phyloP scores from a whole-genome alignment of 257 asterid genomes.

The Solanum paucissectum region DNA sequence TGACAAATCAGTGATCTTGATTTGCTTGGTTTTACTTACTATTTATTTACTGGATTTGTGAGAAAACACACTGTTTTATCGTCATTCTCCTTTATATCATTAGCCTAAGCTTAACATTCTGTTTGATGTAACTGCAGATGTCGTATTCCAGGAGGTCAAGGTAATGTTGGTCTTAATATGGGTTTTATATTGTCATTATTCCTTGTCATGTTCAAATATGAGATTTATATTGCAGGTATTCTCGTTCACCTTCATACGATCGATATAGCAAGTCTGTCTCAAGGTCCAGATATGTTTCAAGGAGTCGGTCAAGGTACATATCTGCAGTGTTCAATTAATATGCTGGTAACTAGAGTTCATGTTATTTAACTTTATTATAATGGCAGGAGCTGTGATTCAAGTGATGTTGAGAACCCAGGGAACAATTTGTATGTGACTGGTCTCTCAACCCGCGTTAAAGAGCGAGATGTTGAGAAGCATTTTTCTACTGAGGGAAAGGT shows the following conservation, averaged over 20 bases:
- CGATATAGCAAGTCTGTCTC: conserved; percentile 42
- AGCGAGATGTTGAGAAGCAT: conserved; percentile 65
- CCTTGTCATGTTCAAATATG: not conserved
- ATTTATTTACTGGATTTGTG: not conserved
- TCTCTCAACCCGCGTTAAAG: conserved; percentile 56
- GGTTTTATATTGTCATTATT: not conserved
- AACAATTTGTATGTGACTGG: conserved; percentile 91
- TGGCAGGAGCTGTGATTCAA: conserved; percentile 47
- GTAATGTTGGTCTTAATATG: conserved; percentile 12
- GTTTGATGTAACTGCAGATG: conserved; percentile 42
- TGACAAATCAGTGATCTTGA: not conserved
- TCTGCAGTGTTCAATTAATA: not conserved
- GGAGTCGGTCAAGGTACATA: conserved; percentile 69
- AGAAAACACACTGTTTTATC: not conserved
- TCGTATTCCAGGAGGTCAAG: conserved; percentile 64
- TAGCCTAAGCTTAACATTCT: not conserved
- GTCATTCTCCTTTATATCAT: not conserved
- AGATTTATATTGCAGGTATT: conserved; percentile 25
- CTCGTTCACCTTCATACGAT: conserved; percentile 44
- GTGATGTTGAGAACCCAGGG: conserved; percentile 88
- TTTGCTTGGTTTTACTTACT: not conserved
- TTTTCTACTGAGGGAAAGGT: conserved; percentile 81
- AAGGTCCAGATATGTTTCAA: conserved; percentile 21
- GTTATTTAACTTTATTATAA: not conserved
- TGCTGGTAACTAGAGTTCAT: not conserved